Base-by-base conservation (phyloP, 345 rosid species). In the Corymbia maculata region DNA sequence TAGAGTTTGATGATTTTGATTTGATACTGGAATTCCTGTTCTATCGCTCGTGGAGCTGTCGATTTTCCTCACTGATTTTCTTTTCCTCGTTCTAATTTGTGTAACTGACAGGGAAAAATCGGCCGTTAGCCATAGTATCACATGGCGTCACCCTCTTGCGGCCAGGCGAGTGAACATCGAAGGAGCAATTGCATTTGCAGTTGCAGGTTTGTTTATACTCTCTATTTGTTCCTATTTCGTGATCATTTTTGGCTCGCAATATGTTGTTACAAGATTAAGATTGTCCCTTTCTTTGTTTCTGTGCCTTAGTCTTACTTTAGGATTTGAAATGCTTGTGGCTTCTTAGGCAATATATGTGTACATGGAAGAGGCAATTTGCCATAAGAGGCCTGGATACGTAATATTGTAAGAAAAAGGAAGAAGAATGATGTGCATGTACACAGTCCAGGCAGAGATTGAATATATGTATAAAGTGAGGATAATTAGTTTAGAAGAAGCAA, bases 111-210 rank as follows among this genome's bases (percentile, higher is more conserved):
- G 98, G 92, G 99, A 97, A 90, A 92, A 95, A 87, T 96, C 98
- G 32, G 98, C 98, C 11, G 94, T 92, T 51, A 96, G 98, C 90
- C 99, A 96, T 88, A 91, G 95, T 79, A 94, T 96, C 79, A 95
- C 96, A 55, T 96, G 97, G 98, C 94, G 93, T 44, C 93, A 93
- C 85, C 95, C 99, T 10, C 75, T 97, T 90, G 57, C 93, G 8
- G 98, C 91, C 36, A 91, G 90, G 85, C 92, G 89, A 70, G 95
- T 92, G 12, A 88, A 92, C 4, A 93, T 97, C 47, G 95, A 94
- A 32, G 99, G 99, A 91, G 93, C 98, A 47, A 90, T 88, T 14
- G 99, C 98, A 30, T 97, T 79, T 89, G 95, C 98, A 11, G 94
- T 95, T 86, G 91, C 96, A 84, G 99, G 99, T 97, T 88, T 85